Evolutionary conservation across 805 yeast genomes (phyloP), one percentile per base, ranked within the genome.

Genomic region (Komagataella pastoris): DNA sequence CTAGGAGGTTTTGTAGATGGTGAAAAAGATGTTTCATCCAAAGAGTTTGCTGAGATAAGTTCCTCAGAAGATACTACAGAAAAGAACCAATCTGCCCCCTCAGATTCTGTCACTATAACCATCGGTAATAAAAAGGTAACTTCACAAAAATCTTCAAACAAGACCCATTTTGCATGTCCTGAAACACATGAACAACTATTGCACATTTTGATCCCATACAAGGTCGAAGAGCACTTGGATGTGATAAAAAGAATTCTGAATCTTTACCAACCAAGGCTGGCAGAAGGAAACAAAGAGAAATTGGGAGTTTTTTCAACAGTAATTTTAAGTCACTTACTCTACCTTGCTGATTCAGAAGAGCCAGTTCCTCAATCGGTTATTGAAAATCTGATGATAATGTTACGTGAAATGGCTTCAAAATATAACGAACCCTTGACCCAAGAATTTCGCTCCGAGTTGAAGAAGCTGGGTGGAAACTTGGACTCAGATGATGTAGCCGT

Each of bases 201-300:
- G 1, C 57, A 58, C 1, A 58, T 79, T 3, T 50, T 59, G 2
- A 60, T 65, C 12, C 61, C 60, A 2, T 54, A 66, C 24, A 67
- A 70, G 7, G 63, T 69, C 46, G 61, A 61, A 14, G 75, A 77
- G 36, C 78, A 79, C 17, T 65, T 76, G 17, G 63, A 66, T 2
- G 66, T 74, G 24, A 71, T 87, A 24, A 75, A 76, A 50, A 74
- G 75, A 52, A 75, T 89, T 46, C 66, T 86, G 52, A 74, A 73
- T 50, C 62, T 71, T 0, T 80, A 83, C 65, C 88, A 85, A 55
- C 96, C 97, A 12, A 80, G 83, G 55, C 71, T 86, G 51, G 88
- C 86, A 2, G 77, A 73, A 52, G 97, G 96, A 2, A 89, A 91
- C 64, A 88, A 87, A 61, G 85, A 81, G 54, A 82, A 77, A 59